Conservation (phyloP, 768 basidiomycete species). For the Termitomyces bulborhizus region DNA sequence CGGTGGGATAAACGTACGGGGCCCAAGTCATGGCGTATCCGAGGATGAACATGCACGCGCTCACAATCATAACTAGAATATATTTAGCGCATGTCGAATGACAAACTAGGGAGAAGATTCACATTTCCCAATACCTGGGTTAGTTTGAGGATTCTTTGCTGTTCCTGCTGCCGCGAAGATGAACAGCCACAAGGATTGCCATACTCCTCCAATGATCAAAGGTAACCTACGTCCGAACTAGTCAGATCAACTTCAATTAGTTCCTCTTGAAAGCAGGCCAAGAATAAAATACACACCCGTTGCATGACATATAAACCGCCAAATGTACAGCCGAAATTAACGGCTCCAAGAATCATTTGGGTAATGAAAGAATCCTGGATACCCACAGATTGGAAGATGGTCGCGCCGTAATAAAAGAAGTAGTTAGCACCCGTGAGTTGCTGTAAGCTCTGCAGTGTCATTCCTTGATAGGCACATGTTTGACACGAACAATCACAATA, state of each 20-base stretch:
- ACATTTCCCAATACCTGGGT: slow-evolving; percentile 50
- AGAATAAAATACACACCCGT: slow-evolving; percentile 28
- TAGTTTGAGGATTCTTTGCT: slow-evolving; percentile 42
- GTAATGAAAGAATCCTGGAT: slow-evolving; percentile 61
- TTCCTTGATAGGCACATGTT: slow-evolving; percentile 25
- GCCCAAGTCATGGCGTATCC: slow-evolving; percentile 71
- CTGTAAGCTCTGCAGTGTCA: slow-evolving; percentile 63
- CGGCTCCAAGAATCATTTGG: slow-evolving; percentile 70
- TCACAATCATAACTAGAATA: slow-evolving; percentile 51
- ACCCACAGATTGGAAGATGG: slow-evolving; percentile 63
- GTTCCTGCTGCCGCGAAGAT: slow-evolving; percentile 71
- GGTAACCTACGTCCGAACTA: slow-evolving; percentile 62
- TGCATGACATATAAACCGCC: slow-evolving; percentile 72
- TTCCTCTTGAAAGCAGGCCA: background rate
- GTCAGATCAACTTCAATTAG: background rate
- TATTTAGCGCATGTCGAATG: background rate
- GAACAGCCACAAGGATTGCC: slow-evolving; percentile 68
- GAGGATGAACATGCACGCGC: slow-evolving; percentile 65
- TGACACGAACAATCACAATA: background rate
- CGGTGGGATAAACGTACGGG: slow-evolving; percentile 28
- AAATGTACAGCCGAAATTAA: slow-evolving; percentile 70
- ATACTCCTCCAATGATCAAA: slow-evolving; percentile 61
- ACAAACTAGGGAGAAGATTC: slow-evolving; percentile 11
- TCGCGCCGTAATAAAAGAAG: slow-evolving; percentile 65
- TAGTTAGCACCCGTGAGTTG: slow-evolving; percentile 70